These are phyloP conservation scores for Cryphonectria radicalis DNA, from an alignment of 2,329 filamentous ascomycete genomes.

Conservation along the genomic window DNA sequence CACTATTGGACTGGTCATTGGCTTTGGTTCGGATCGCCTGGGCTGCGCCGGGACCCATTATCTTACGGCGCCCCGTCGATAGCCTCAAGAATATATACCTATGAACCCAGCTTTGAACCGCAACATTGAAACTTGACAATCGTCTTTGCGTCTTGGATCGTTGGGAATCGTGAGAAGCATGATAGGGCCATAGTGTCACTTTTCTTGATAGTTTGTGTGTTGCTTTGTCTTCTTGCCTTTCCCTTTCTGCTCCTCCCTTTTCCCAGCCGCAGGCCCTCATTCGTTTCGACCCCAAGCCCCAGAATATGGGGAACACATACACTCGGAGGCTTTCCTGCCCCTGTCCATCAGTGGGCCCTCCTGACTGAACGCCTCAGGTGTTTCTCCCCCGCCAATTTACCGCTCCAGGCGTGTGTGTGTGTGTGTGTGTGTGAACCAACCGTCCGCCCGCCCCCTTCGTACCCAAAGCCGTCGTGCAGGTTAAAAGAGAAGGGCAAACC, in stretches of 20 bases:
- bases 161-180: background rate
- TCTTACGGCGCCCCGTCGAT: background rate
- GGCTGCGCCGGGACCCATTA: background rate
- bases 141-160: background rate
- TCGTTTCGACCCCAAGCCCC: conserved; percentile 2
- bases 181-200: background rate
- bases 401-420: conserved; percentile 1
- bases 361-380: conserved; percentile 2
- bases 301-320: background rate
- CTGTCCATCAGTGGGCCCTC: conserved; percentile 8
- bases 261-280: background rate
- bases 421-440: no score
- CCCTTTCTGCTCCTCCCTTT: background rate
- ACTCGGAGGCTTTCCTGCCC: conserved; percentile 26
- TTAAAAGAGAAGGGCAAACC: background rate
- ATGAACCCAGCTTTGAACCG: background rate
- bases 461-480: no score
- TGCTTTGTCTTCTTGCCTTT: background rate
- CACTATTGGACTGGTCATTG: background rate
- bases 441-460: background rate
- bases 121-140: background rate
- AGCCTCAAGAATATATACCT: background rate
- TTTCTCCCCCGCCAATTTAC: conserved; percentile 4
- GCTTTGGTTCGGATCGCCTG: background rate
- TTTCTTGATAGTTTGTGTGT: background rate